Evolutionary conservation across 306 rosid genomes (phyloP), one percentile per base, ranked within the genome.

Genomic region (Cucurbita argyrosperma): DNA sequence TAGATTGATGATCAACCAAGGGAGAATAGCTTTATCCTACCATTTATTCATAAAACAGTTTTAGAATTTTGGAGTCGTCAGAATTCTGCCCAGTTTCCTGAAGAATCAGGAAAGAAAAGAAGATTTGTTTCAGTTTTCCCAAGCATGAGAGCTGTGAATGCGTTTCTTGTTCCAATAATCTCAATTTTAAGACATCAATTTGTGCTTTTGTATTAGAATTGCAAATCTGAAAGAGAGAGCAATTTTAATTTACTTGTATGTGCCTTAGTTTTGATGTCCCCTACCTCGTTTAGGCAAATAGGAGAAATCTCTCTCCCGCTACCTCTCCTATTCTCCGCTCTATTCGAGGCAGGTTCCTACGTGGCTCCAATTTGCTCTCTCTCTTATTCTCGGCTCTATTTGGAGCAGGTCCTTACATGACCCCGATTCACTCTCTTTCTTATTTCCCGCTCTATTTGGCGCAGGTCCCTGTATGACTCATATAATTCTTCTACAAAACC

Each of bases 1-100:
- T 94, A 49, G 83, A 85, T 70, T 93, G 89, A 93, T 93, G 89
- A 93, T 74, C 72, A 71, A 52, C 8, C 15, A 26, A 47, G 21
- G 74, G 57, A 68, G 74, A 47, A 45, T 19, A 45, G 10, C 7
- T 16, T 26, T 50, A 47, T 13, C 66, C 15, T 42, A 43, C 77
- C 64, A 13, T 74, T 56, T 40, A 55, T 59, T 30, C 35, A 30
- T 30, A 30, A 40, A 39, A 74, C 67, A 57, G 30, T 74, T 42
- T 6, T 19, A 55, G 23, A 18, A 57, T 74, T 43, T 21, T 74
- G 8, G 56, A 55, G 77, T 38, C 15, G 67, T 57, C 57, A 13
- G 21, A 37, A 21, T 57, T 26, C 77, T 45, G 15, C 77, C 66
- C 53, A 46, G 21, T 56, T 72, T 72, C 63, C 65, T 13, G 12